Percentiles rank a stretch among this genome's conserved stretches.
phyloP scores from a whole-genome alignment of 805 yeast species.

The Nakazawaea siamensis region DNA sequence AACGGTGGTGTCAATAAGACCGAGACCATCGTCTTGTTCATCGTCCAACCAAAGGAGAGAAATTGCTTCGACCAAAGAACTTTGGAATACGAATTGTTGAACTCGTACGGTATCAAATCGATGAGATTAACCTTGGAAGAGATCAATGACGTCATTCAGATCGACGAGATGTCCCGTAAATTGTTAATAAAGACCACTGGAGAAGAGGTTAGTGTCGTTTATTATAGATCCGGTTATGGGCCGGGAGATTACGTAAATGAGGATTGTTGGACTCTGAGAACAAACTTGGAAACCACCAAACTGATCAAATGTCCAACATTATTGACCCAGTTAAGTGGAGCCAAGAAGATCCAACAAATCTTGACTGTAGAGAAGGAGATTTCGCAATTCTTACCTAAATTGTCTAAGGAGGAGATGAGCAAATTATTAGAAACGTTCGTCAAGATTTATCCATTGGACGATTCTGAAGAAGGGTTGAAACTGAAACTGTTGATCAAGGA shows the following conservation, averaged over 20 bases:
- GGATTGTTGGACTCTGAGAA: conserved; percentile 72
- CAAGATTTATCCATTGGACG: conserved; percentile 79
- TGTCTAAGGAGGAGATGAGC: conserved; percentile 15
- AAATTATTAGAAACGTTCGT: conserved; percentile 62
- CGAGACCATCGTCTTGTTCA: conserved; percentile 58
- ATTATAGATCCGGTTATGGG: conserved; percentile 83
- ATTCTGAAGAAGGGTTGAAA: conserved; percentile 45
- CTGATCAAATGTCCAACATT: conserved; percentile 92
- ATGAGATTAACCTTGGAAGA: conserved; percentile 63
- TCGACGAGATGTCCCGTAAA: conserved; percentile 32
- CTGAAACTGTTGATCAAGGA: conserved; percentile 66
- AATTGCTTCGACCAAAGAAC: conserved; percentile 89
- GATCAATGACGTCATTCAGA: conserved; percentile 33
- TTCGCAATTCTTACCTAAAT: conserved; percentile 33
- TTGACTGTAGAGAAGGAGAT: conserved; percentile 51
- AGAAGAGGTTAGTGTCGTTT: conserved; percentile 79
- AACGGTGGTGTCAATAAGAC: conserved; percentile 20
- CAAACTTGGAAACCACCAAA: conserved; percentile 56
- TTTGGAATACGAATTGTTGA: conserved; percentile 62
- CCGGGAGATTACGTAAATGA: conserved; percentile 70
- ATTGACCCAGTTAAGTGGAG: conserved; percentile 84
- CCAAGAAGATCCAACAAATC: conserved; percentile 89
- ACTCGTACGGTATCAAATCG: conserved; percentile 47
- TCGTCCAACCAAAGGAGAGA: conserved; percentile 80
- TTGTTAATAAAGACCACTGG: conserved; percentile 45